Conservation (phyloP, 176 grass and related monocot species). For the Triticum urartu region DNA sequence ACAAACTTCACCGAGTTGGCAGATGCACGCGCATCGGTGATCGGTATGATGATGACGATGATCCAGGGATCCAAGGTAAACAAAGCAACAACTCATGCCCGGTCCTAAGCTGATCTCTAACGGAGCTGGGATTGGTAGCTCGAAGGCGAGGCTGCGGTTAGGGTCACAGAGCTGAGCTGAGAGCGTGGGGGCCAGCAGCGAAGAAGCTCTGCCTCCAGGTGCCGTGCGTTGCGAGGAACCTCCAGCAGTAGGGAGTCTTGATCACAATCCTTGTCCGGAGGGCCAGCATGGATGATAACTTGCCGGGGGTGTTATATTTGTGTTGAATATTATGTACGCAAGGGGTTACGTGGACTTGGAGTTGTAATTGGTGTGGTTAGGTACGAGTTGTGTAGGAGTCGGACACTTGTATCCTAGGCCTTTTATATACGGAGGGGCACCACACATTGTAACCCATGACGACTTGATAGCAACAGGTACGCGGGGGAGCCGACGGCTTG, state of each 20-base stretch:
- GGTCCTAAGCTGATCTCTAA: slow-evolving; percentile 44
- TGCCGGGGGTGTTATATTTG: too few relatives aligned
- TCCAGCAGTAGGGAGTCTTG: slow-evolving; percentile 68
- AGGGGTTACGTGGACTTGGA: too few relatives aligned
- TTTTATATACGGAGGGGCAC: too few relatives aligned
- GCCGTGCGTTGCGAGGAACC: slow-evolving; percentile 61
- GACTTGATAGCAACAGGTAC: too few relatives aligned
- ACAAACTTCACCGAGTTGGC: too few relatives aligned
- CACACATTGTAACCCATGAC: too few relatives aligned
- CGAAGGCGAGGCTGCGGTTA: slow-evolving; percentile 21
- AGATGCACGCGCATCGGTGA: too few relatives aligned
- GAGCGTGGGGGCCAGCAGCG: slow-evolving; percentile 25
- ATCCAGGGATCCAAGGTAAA: slow-evolving; percentile 34
- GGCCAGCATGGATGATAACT: slow-evolving; percentile 35
- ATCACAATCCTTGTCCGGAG: slow-evolving; percentile 54
- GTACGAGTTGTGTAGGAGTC: too few relatives aligned
- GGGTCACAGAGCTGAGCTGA: slow-evolving; percentile 29
- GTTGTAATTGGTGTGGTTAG: too few relatives aligned
- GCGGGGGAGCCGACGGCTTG: too few relatives aligned
- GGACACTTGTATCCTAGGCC: too few relatives aligned
- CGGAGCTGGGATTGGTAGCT: slow-evolving; percentile 36
- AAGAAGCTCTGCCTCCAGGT: slow-evolving; percentile 70
- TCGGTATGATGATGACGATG: background rate
- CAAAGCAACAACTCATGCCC: slow-evolving; percentile 37
- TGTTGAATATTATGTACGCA: too few relatives aligned